Percentiles rank a stretch among this genome's conserved stretches.
Conservation (phyloP, 208 protist genomes). For the Naegleria gruberi region DNA sequence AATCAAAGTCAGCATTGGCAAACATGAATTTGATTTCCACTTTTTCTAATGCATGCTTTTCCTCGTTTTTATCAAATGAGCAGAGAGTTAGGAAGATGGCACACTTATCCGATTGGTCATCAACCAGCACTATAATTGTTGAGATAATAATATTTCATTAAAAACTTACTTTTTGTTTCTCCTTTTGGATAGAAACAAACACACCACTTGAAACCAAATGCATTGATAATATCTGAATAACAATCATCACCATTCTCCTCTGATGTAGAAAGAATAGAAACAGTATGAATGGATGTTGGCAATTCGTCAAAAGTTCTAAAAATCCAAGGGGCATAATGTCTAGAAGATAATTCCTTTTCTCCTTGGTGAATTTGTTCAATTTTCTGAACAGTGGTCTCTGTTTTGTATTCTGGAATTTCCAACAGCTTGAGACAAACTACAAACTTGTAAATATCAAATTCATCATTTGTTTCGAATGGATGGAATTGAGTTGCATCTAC, state of each 20-base stretch:
- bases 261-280: background rate
- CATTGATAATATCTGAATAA: background rate
- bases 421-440: background rate
- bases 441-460: background rate
- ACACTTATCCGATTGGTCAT: background rate
- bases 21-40: background rate
- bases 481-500: background rate
- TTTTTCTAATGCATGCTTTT: background rate
- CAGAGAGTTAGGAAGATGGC: background rate
- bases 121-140: too few species aligned
- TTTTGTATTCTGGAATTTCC: background rate
- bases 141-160: too few species aligned
- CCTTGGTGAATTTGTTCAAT: too few species aligned
- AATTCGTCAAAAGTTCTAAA: too few species aligned
- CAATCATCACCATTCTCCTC: background rate
- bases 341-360: background rate
- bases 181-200: background rate
- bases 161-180: background rate
- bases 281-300: background rate
- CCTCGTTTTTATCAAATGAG: background rate
- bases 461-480: background rate
- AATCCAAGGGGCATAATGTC: background rate
- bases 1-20: background rate
- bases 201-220: background rate
- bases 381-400: too few species aligned